Evolutionary conservation across 1,284 basidiomycete genomes (phyloP).

Genomic region (Marasmius sp.): DNA sequence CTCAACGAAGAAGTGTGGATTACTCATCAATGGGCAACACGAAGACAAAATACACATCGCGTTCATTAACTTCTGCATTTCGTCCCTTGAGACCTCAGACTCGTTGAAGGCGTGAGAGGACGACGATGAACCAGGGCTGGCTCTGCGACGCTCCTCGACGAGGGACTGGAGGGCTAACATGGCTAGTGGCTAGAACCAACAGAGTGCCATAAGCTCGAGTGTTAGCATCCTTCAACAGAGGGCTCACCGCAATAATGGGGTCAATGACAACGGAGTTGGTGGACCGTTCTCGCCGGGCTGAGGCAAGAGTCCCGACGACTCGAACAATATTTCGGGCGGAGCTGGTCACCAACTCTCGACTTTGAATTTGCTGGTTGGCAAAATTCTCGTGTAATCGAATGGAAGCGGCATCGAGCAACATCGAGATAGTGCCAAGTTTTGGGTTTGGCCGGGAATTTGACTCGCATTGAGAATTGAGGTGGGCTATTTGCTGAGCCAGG

Average conservation of each 20-base stretch:
- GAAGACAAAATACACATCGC: neutral
- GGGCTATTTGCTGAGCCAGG: neutral
- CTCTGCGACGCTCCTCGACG: neutral
- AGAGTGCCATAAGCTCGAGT: neutral
- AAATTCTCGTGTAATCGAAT: neutral
- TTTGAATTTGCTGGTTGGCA: neutral
- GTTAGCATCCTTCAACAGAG: neutral
- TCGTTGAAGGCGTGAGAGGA: neutral
- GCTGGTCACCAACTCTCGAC: neutral
- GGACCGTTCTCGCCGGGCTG: no score
- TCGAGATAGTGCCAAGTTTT: neutral
- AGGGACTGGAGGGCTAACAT: neutral
- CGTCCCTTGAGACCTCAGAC: neutral
- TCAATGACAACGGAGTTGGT: neutral
- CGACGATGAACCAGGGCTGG: neutral
- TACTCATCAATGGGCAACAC: neutral
- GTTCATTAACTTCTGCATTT: neutral
- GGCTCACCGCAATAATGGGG: neutral
- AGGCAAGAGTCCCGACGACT: neutral
- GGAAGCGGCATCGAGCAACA: neutral
- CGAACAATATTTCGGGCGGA: neutral
- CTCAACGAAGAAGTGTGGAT: no score
- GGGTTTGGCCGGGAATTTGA: neutral
- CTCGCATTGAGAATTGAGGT: neutral
- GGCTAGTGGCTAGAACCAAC: neutral